These are phyloP conservation scores for Scedosporium apiospermum DNA, from an alignment of 2,329 filamentous ascomycete species.

Conservation along the genomic window DNA sequence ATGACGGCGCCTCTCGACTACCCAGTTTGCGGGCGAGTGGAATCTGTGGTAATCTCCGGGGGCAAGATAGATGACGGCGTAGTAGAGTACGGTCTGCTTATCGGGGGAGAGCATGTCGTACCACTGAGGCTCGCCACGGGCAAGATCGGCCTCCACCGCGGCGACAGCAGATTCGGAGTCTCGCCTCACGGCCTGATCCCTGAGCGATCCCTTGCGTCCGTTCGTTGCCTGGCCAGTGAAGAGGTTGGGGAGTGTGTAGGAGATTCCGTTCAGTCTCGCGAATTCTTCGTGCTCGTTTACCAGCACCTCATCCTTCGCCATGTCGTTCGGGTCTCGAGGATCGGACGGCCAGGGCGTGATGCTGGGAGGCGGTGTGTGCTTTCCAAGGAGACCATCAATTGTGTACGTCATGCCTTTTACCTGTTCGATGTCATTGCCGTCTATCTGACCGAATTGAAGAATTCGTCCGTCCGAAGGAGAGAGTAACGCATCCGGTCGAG, in stretches of 20 bases:
- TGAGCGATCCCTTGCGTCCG: constrained; percentile 38
- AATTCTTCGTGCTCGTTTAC: constrained; percentile 85
- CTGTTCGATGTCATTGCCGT: constrained; percentile 91
- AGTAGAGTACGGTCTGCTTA: constrained; percentile 70
- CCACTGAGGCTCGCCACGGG: constrained; percentile 61
- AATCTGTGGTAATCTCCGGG: constrained; percentile 98
- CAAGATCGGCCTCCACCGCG: constrained; percentile 76
- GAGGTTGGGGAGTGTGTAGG: constrained; percentile 82
- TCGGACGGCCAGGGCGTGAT: constrained; percentile 29
- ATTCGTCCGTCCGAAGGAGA: constrained; percentile 87
- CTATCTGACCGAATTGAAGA: constrained; percentile 84
- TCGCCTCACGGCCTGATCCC: constrained; percentile 64
- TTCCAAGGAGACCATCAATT: constrained; percentile 82
- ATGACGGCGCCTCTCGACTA: constrained; percentile 88
- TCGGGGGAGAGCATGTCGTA: constrained; percentile 55
- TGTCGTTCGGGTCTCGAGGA: constrained; percentile 10
- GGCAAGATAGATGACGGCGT: constrained; percentile 89
- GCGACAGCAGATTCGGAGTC: constrained; percentile 61
- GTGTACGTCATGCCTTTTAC: constrained; percentile 99
- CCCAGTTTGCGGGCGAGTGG: constrained; percentile 91
- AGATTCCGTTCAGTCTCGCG: constrained; percentile 86
- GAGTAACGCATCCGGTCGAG: constrained; percentile 68
- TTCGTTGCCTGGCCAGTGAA: constrained; percentile 59
- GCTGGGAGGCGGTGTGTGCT: constrained; percentile 46
- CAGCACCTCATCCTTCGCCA: constrained; percentile 48